phyloP scores from a whole-genome alignment of 768 basidiomycete species.

The Russula olivacea region DNA sequence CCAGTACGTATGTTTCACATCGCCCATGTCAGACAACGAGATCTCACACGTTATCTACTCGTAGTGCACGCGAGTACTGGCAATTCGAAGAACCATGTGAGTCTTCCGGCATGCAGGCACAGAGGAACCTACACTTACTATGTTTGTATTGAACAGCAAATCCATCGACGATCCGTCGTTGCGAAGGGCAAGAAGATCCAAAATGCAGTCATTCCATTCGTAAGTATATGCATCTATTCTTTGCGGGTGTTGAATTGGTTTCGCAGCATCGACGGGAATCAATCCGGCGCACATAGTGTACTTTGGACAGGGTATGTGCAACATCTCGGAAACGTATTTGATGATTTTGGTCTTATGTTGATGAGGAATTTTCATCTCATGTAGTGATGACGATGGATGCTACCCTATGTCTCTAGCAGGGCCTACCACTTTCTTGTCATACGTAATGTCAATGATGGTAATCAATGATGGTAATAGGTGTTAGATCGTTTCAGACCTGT shows the following conservation, averaged over 20 bases:
- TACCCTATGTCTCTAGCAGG: constrained; percentile 17
- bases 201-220: constrained; percentile 44
- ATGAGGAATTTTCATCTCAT: background rate
- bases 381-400: constrained; percentile 21
- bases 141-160: constrained; percentile 9
- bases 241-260: background rate
- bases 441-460: background rate
- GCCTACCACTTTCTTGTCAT: background rate
- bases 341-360: background rate
- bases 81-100: constrained; percentile 40
- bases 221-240: constrained; percentile 27
- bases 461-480: background rate
- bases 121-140: background rate
- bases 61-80: constrained; percentile 42
- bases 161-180: constrained; percentile 37
- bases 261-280: constrained; percentile 42
- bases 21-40: background rate
- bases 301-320: constrained; percentile 39
- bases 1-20: constrained; percentile 30
- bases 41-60: background rate
- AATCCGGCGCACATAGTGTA: constrained; percentile 44
- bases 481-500: background rate
- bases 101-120: background rate
- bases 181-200: constrained; percentile 42
- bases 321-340: background rate